phyloP scores from a whole-genome alignment of 148 eudicot species.

The Persicaria maculosa region DNA sequence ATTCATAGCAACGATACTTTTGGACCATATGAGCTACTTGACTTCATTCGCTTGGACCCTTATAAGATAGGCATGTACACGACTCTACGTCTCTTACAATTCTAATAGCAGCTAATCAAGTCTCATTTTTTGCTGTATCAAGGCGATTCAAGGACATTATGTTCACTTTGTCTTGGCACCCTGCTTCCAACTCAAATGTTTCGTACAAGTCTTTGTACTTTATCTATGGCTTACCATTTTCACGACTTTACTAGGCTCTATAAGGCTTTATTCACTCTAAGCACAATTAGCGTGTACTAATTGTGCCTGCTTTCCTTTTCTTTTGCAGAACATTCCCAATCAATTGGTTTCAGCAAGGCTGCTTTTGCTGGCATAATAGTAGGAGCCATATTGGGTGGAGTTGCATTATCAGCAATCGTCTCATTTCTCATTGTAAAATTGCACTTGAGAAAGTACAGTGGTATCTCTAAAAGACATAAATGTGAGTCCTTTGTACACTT shows the following conservation, averaged over 20 bases:
- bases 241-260: background rate
- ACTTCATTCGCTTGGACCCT: slow-evolving; percentile 77
- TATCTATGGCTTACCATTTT: background rate
- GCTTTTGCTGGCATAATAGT: slow-evolving; percentile 36
- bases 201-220: background rate
- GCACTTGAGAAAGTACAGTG: slow-evolving; percentile 19
- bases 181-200: background rate
- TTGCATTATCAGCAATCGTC: slow-evolving; percentile 28
- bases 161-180: background rate
- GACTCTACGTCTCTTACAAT: background rate
- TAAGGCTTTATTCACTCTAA: background rate
- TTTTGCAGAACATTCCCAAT: background rate
- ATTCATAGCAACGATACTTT: slow-evolving; percentile 58
- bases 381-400: slow-evolving; percentile 30
- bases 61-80: slow-evolving; percentile 44
- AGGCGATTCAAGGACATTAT: background rate
- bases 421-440: slow-evolving; percentile 35
- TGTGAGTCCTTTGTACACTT: background rate
- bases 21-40: slow-evolving; percentile 92
- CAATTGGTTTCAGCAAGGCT: slow-evolving; percentile 39
- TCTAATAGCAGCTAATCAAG: background rate
- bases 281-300: background rate
- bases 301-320: background rate
- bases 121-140: slow-evolving; percentile 2
- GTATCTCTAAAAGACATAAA: slow-evolving; percentile 26